A percentile compares a stretch with the other conserved stretches of the same genome.
Conservation (phyloP, 495 filamentous ascomycete genomes). For the Xylaria sp. region DNA sequence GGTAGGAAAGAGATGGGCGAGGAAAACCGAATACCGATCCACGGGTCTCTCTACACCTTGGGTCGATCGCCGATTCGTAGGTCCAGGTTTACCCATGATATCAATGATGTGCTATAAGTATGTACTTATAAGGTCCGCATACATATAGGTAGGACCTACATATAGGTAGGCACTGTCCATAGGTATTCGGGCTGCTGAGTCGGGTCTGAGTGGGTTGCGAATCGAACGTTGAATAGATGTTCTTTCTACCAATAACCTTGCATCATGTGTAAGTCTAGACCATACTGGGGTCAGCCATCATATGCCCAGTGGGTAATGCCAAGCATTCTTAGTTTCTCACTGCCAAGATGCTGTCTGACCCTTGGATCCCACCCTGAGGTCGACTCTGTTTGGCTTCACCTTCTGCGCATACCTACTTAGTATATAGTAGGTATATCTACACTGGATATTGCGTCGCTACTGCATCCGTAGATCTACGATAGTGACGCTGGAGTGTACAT, state of each 20-base stretch:
- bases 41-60: too few species aligned
- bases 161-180: not conserved
- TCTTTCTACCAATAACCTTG: constrained; percentile 4
- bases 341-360: constrained; percentile 11
- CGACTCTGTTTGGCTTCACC: not conserved
- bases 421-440: too few species aligned
- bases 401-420: too few species aligned
- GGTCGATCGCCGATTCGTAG: too few species aligned
- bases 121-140: too few species aligned
- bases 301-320: constrained; percentile 9
- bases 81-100: too few species aligned
- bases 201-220: not conserved
- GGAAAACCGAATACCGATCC: too few species aligned
- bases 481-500: not conserved
- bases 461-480: not conserved
- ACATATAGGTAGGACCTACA: not conserved
- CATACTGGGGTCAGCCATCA: constrained; percentile 1
- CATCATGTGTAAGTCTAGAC: constrained; percentile 18
- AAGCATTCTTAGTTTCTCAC: not conserved
- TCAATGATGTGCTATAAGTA: too few species aligned
- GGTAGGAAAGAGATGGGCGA: too few species aligned
- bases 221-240: constrained; percentile 5
- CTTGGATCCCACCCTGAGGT: not conserved
- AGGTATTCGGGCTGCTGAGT: not conserved
- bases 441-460: not conserved